A percentile compares a stretch with the other conserved stretches of the same genome.
Evolutionary conservation across 306 rosid species (phyloP).

Genomic region (Rosa lucieae): DNA sequence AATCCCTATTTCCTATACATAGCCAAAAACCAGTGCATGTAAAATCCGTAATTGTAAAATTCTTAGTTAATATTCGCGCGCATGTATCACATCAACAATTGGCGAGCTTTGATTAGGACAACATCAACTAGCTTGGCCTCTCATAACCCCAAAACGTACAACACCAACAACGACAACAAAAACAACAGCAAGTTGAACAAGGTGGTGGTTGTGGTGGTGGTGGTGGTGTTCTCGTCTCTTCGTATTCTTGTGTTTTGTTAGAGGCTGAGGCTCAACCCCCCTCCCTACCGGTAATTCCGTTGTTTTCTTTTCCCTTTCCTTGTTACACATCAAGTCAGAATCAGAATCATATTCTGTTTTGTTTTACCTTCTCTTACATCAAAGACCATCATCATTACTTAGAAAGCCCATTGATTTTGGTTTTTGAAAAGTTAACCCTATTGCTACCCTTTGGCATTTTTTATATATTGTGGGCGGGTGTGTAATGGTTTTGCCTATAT

Average conservation of each 20-base stretch:
- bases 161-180: neutral
- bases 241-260: neutral
- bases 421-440: neutral
- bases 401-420: neutral
- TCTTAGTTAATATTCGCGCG: neutral
- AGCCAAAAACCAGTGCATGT: neutral
- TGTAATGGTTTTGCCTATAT: neutral
- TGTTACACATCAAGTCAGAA: neutral
- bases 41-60: neutral
- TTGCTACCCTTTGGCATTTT: neutral
- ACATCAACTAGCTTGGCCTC: conserved; percentile 19
- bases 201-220: conserved; percentile 1
- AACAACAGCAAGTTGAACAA: neutral
- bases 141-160: conserved; percentile 12
- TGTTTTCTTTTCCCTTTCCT: neutral
- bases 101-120: conserved; percentile 3
- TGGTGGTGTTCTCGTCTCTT: neutral
- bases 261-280: conserved; percentile 8
- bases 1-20: neutral
- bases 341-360: neutral
- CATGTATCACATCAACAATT: neutral
- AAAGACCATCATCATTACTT: neutral
- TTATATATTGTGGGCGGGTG: conserved; percentile 11
- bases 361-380: neutral
- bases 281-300: conserved; percentile 27